phyloP scores from a whole-genome alignment of 2,329 filamentous ascomycete species.

The Fusarium sp. region DNA sequence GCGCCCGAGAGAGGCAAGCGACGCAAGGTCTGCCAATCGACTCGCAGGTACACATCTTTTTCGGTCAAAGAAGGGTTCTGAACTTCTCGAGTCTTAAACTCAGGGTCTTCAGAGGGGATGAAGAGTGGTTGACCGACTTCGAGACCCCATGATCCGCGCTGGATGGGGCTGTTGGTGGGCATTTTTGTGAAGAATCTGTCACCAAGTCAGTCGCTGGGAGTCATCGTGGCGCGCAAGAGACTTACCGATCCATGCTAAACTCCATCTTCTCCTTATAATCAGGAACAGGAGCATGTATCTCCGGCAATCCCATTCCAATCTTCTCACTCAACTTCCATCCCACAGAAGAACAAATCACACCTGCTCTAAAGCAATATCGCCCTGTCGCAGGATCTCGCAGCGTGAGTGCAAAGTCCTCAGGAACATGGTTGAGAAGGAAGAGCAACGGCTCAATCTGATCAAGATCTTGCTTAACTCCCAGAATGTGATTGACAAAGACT shows the following conservation, averaged over 20 bases:
- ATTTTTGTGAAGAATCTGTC: constrained; percentile 83
- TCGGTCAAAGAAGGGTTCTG: constrained; percentile 69
- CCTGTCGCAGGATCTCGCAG: constrained; percentile 78
- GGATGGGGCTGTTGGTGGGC: constrained; percentile 79
- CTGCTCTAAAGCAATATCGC: constrained; percentile 79
- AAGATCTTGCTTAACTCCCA: constrained; percentile 73
- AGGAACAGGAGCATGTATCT: constrained; percentile 81
- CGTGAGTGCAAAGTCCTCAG: constrained; percentile 86
- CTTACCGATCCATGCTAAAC: constrained; percentile 85
- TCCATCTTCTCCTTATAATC: constrained; percentile 91
- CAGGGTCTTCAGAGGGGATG: constrained; percentile 76
- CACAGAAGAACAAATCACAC: constrained; percentile 81
- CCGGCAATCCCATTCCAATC: constrained; percentile 75
- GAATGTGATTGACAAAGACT: constrained; percentile 75
- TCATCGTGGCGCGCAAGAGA: background rate
- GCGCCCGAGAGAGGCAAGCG: constrained; percentile 80
- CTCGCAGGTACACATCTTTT: constrained; percentile 75
- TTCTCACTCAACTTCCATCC: constrained; percentile 85
- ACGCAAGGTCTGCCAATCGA: constrained; percentile 90
- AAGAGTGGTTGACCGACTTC: constrained; percentile 82
- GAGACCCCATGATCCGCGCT: constrained; percentile 86
- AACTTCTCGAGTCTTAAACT: constrained; percentile 68
- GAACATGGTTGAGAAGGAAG: constrained; percentile 80
- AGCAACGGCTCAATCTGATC: constrained; percentile 72
- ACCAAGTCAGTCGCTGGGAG: background rate